Conservation (phyloP, 495 filamentous ascomycete species). For the Chaetomium cochliodes region DNA sequence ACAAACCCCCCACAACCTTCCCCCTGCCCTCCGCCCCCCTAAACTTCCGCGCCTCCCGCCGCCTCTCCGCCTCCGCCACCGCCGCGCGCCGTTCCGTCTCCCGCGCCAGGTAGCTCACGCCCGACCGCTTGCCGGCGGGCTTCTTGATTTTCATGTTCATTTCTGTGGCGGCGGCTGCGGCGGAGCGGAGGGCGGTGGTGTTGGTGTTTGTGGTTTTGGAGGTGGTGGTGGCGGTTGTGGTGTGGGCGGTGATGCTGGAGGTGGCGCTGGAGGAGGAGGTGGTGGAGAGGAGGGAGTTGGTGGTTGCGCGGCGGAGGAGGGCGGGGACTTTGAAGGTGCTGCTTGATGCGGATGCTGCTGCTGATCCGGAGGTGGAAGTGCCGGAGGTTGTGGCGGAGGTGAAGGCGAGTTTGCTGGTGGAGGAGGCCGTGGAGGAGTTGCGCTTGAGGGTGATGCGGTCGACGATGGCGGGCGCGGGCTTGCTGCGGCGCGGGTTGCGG, state of each 20-base stretch:
- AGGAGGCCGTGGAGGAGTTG: slow-evolving; percentile 51
- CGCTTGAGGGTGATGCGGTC: slow-evolving; percentile 82
- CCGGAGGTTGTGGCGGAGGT: slow-evolving; percentile 37
- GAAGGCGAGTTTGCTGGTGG: slow-evolving; percentile 58
- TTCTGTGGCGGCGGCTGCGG: slow-evolving; percentile 29
- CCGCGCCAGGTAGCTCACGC: slow-evolving; percentile 77
- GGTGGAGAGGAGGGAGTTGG: slow-evolving; percentile 51
- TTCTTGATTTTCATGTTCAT: slow-evolving; percentile 62
- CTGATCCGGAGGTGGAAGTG: background rate
- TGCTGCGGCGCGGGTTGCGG: slow-evolving; percentile 43
- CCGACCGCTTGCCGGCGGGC: slow-evolving; percentile 57
- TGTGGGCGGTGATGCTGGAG: background rate
- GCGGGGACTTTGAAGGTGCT: slow-evolving; percentile 58
- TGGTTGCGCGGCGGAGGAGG: slow-evolving; percentile 75
- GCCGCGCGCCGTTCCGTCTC: slow-evolving; percentile 63
- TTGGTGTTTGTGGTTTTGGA: slow-evolving; percentile 23
- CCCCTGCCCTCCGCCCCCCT: slow-evolving; percentile 58
- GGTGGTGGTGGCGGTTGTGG: slow-evolving; percentile 17
- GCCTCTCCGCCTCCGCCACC: slow-evolving; percentile 59
- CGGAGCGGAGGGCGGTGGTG: background rate
- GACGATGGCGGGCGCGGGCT: slow-evolving; percentile 59
- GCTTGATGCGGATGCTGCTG: no score
- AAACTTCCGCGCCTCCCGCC: slow-evolving; percentile 64
- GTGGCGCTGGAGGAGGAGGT: slow-evolving; percentile 22
- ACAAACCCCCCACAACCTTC: slow-evolving; percentile 50